Base-by-base conservation (phyloP, 2,329 filamentous ascomycete species). In the Tolypocladium paradoxum region DNA sequence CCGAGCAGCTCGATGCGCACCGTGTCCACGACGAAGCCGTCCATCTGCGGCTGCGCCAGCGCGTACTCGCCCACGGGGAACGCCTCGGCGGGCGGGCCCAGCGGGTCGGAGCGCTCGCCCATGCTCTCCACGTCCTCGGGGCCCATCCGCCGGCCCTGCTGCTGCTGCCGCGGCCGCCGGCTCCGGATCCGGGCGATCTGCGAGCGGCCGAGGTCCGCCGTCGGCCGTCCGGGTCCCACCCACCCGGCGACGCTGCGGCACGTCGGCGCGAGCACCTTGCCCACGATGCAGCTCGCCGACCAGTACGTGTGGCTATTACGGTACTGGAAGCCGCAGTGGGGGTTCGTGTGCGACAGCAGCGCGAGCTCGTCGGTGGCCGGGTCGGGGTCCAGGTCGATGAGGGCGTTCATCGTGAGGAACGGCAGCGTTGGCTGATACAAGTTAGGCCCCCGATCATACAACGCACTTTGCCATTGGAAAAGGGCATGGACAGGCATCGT, bases 371-470 rank as follows among this genome's bases (percentile, higher is more conserved):
- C 80, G 6, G 80, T 82, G 3, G 82, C 82, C 4, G 76, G 76
- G 63, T 88, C 85, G 2, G 82, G 82, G 61, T 90, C 86, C 60
- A 87, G 81, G 64, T 90, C 87, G 57, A 90, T 83, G 45, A 90
- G 74, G 4, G 85, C 80, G 64, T 89, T 90, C 84, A 90, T 90
- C 47, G 88, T 82, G 37, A 89, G 76, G 69, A 87, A 90, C 3
- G 86, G 84, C 47, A 88, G 81, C 0, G 80, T 83, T 4, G 76
- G 70, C 76, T 79, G 55, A 9, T 11, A 2, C 18, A 35, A 24
- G 38, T 31, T 20, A n/a, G 11, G 6, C 18, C 11, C 16, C 24
- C 31, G 14, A 4, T 14, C 40, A 4, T 2, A 6, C 24, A 27
- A 5, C 6, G 29, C 4, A 29, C 29, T 5, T 29, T 29, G 29